These are phyloP conservation scores for Colletotrichum horii DNA, from an alignment of 2,329 filamentous ascomycete species.

Conservation along the genomic window DNA sequence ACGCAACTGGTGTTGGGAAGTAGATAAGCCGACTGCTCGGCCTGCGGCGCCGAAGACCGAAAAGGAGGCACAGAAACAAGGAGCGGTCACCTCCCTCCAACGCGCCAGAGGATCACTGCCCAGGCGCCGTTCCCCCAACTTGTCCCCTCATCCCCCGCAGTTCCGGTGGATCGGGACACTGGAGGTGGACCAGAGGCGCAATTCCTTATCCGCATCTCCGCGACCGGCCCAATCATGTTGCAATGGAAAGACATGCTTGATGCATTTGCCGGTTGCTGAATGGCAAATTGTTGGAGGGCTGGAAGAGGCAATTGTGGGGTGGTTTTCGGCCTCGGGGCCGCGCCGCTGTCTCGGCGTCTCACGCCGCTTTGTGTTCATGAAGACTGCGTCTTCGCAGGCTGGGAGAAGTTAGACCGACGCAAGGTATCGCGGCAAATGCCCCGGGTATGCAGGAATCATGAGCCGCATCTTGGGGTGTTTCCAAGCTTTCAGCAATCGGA, in stretches of 20 bases:
- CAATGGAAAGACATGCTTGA: background rate
- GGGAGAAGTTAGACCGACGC: background rate
- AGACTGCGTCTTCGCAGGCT: background rate
- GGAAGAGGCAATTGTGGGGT: background rate
- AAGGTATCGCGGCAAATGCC: background rate
- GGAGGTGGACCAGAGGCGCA: background rate
- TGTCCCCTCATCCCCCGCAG: background rate
- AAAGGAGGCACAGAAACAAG: background rate
- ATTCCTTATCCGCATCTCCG: background rate
- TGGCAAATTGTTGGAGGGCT: background rate
- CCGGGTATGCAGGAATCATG: background rate
- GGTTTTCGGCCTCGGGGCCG: conserved; percentile 7
- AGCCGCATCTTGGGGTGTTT: background rate
- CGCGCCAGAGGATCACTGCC: background rate
- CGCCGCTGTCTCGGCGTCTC: background rate
- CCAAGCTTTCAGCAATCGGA: background rate
- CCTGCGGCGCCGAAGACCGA: conserved; percentile 10
- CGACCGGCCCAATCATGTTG: background rate
- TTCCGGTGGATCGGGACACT: background rate
- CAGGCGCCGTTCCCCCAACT: background rate
- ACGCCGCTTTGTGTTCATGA: background rate
- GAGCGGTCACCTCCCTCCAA: background rate
- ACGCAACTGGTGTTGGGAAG: background rate
- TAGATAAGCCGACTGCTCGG: background rate
- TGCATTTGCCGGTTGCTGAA: background rate